These are phyloP conservation scores for Colletotrichum navitas DNA, from an alignment of 2,329 filamentous ascomycete species.

Conservation along the genomic window DNA sequence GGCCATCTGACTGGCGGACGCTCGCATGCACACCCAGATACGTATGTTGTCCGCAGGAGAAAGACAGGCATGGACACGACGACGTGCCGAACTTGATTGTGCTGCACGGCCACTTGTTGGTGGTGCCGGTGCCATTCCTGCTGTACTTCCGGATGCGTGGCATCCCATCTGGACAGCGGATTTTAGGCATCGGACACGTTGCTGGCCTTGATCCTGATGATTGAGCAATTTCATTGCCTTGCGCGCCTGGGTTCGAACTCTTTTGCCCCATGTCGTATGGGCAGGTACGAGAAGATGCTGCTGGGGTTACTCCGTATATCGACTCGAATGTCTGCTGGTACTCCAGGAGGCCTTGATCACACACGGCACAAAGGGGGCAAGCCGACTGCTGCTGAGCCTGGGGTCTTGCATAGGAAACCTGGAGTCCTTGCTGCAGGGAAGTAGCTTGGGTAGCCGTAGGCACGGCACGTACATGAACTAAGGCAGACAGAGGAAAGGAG, in stretches of 20 bases:
- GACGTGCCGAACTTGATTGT: conserved; percentile 39
- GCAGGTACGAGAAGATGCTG: not conserved
- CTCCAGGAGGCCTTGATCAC: conserved; percentile 25
- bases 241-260: not conserved
- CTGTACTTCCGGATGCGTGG: conserved; percentile 40
- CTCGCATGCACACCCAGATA: conserved; percentile 34
- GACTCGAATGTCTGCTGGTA: conserved; percentile 20
- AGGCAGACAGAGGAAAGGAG: conserved; percentile 29
- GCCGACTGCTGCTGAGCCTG: conserved; percentile 23
- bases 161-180: conserved; percentile 27
- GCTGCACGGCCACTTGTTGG: conserved; percentile 40
- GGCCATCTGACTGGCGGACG: conserved; percentile 31
- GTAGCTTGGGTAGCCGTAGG: conserved; percentile 21
- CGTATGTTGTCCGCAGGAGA: conserved; percentile 24
- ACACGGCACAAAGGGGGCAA: conserved; percentile 20
- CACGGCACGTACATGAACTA: conserved; percentile 8
- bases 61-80: conserved; percentile 32
- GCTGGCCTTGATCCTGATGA: conserved; percentile 25
- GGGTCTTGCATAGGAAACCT: conserved; percentile 35
- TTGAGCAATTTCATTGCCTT: conserved; percentile 2
- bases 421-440: conserved; percentile 26
- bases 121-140: conserved; percentile 23
- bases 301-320: not conserved
- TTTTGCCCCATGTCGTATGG: not conserved
- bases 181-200: conserved; percentile 24